These are phyloP conservation scores for Eutrema heterophyllum DNA, from an alignment of 345 rosid species.

Conservation along the genomic window DNA sequence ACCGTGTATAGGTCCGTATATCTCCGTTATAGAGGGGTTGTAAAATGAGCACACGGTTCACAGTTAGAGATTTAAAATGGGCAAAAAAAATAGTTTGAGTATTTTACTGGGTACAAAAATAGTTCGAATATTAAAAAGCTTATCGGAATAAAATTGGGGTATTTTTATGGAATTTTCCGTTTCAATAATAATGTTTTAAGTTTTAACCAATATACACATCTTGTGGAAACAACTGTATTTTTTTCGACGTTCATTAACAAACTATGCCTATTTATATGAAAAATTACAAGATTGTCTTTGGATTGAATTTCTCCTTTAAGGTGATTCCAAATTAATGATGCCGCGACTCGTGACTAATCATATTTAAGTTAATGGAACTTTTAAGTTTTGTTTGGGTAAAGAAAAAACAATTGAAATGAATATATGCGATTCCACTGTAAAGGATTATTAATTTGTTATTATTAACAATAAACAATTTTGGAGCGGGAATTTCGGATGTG, in stretches of 20 bases:
- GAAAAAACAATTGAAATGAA: neutral
- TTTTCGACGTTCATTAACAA: neutral
- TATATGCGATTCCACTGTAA: constrained; percentile 1
- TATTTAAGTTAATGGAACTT: constrained; percentile 13
- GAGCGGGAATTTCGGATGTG: neutral
- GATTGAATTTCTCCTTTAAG: neutral
- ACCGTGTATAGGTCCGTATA: too few species aligned
- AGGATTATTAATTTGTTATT: neutral
- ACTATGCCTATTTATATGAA: neutral
- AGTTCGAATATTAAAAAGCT: too few species aligned
- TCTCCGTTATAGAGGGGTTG: too few species aligned
- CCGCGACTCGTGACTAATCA: constrained; percentile 1
- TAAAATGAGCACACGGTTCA: too few species aligned
- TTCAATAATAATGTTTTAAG: neutral
- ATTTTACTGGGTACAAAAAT: too few species aligned
- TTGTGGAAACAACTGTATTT: neutral
- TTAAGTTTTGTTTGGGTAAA: neutral
- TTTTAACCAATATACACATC: neutral
- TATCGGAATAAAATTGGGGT: too few species aligned
- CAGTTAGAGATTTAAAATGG: too few species aligned
- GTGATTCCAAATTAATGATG: constrained; percentile 13
- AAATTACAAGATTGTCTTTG: constrained; percentile 1
- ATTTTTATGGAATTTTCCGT: too few species aligned
- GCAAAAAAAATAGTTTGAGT: too few species aligned
- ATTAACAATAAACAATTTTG: neutral